Evolutionary conservation across 768 basidiomycete genomes (phyloP).

Genomic region (Clathrus columnatus): DNA sequence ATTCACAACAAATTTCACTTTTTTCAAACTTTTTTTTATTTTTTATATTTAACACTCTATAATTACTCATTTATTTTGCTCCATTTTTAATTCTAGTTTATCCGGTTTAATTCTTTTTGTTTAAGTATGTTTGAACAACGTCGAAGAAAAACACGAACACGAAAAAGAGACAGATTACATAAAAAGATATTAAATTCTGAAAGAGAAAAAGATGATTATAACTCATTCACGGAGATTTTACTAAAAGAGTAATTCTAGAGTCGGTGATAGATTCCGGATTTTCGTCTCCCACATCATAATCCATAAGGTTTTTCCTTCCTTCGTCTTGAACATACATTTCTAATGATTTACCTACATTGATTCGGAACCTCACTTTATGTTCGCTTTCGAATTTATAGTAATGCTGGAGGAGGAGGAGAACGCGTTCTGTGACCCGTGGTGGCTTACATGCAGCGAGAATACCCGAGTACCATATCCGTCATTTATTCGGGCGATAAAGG

Average conservation of each 20-base stretch:
- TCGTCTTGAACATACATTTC: conserved; percentile 33
- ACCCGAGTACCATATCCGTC: conserved; percentile 57
- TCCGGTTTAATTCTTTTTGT: neutral
- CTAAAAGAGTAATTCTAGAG: neutral
- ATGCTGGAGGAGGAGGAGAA: conserved; percentile 96
- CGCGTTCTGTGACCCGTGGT: conserved; percentile 92
- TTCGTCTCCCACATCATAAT: conserved; percentile 12
- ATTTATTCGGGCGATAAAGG: conserved; percentile 88
- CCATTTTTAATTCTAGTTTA: neutral
- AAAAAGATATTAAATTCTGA: neutral
- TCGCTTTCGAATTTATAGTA: too few species aligned
- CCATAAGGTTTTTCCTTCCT: conserved; percentile 92
- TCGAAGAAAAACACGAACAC: neutral
- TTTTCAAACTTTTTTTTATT: too few species aligned
- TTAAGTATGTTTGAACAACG: neutral
- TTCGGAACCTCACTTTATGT: too few species aligned
- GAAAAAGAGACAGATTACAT: neutral
- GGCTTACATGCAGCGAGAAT: conserved; percentile 58
- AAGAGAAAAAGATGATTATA: neutral
- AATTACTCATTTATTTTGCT: neutral
- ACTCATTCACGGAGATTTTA: too few species aligned
- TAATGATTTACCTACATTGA: conserved; percentile 9
- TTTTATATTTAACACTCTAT: too few species aligned
- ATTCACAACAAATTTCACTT: too few species aligned
- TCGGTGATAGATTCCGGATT: neutral